Base-by-base conservation (phyloP, 805 yeast genomes). In the Komagataella kurtzmanii region DNA sequence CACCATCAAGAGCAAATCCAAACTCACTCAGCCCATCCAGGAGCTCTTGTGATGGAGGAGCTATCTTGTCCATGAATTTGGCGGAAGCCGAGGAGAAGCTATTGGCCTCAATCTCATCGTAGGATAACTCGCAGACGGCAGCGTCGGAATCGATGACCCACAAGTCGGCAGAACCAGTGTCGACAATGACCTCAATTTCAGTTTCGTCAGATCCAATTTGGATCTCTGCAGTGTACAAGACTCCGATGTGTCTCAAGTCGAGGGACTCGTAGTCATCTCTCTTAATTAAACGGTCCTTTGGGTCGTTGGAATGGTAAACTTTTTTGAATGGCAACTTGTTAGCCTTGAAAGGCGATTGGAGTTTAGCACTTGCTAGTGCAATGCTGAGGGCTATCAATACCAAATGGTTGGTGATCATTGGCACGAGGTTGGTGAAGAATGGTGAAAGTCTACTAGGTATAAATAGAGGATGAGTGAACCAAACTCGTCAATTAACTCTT, bases 91-190 rank as follows among this genome's bases (percentile, higher is more conserved):
- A 30, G n/a, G 40, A 30, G 6, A 30, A 10, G n/a, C 40, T 30
- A 8, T 14, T 30, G 36, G 36, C 36, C 14, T 30, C 40, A 30
- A 30, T 30, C 40, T 30, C 40, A 14, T 30, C 40, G n/a, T 30
- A 30, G 40, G 40, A 30, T 14, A 30, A 30, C 6, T 30, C 40
- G 8, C 40, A 30, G 14, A 30, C 14, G 40, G 40, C 14, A 30
- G 40, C 45, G n/a, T 30, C 45, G 18, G 18, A 30, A 12, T 44
- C 46, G n/a, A 45, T 30, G 52, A 73, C 68, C 77, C 77, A 73
- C 61, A 72, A 65, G 60, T 73, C 72, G 50, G 75, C 67, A 21
- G 75, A 70, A 19, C 77, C 77, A 24, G 77, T 73, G 56, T 73
- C 77, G 60, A 73, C 69, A 50, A 72, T 66, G 40, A 72, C 76